A percentile compares a stretch with the other conserved stretches of the same genome.
phyloP scores from a whole-genome alignment of 805 yeast species.

The Torulaspora gathmanii region DNA sequence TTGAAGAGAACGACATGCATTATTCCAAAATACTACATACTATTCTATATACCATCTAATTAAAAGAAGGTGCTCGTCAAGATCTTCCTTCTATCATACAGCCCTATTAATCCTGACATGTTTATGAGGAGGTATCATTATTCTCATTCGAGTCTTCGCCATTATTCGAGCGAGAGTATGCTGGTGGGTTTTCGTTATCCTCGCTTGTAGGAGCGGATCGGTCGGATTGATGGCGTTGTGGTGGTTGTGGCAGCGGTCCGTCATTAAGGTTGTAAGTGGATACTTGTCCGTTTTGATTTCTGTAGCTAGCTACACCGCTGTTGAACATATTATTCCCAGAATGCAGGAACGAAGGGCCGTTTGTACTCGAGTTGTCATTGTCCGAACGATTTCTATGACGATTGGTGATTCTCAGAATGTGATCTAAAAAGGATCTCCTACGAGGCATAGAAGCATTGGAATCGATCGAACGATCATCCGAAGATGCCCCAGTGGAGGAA shows the following conservation, averaged over 20 bases:
- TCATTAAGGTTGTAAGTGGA: conserved; percentile 20
- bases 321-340: conserved; percentile 20
- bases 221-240: neutral
- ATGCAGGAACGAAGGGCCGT: neutral
- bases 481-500: neutral
- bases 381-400: conserved; percentile 12
- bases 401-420: conserved; percentile 15
- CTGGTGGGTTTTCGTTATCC: neutral
- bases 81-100: conserved; percentile 1
- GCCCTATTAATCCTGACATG: neutral
- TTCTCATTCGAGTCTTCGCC: conserved; percentile 1
- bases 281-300: conserved; percentile 30
- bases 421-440: conserved; percentile 16
- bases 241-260: conserved; percentile 11
- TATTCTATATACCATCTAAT: conserved; percentile 1
- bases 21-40: neutral
- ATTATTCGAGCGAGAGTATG: neutral
- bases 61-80: neutral
- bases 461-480: neutral
- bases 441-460: conserved; percentile 7
- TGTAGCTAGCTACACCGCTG: conserved; percentile 35
- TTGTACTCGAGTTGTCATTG: conserved; percentile 1
- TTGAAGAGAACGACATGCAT: neutral
- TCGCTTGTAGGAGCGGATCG: neutral
- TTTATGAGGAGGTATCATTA: conserved; percentile 1